Percentiles rank a stretch among this genome's conserved stretches.
phyloP scores from a whole-genome alignment of 352 stramenopile species.

The Globisporangium canariense region DNA sequence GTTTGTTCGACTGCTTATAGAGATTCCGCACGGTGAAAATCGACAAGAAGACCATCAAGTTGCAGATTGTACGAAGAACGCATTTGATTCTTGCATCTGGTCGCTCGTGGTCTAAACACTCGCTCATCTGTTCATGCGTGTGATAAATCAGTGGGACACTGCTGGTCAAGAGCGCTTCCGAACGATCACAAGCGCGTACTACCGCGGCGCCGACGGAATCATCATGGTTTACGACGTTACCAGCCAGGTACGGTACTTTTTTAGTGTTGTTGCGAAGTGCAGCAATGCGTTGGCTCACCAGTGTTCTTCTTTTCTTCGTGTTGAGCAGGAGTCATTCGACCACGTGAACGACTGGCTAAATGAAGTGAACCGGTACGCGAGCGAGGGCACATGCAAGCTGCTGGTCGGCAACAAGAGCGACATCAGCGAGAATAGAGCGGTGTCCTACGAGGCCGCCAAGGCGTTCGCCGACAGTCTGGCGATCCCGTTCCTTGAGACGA shows the following conservation, averaged over 20 bases:
- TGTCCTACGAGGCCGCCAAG: constrained; percentile 96
- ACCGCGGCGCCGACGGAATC: constrained; percentile 97
- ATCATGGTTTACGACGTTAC: constrained; percentile 99
- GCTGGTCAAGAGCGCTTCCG: constrained; percentile 98
- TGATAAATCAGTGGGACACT: constrained; percentile 90
- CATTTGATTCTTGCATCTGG: background rate
- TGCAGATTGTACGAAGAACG: constrained; percentile 92
- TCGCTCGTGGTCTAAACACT: constrained; percentile 1
- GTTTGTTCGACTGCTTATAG: constrained; percentile 30
- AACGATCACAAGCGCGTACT: constrained; percentile 99
- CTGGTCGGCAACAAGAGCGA: constrained; percentile 99
- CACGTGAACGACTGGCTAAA: constrained; percentile 99
- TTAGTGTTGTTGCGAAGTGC: background rate
- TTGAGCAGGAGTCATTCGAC: constrained; percentile 95
- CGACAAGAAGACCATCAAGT: constrained; percentile 98
- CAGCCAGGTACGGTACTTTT: constrained; percentile 59
- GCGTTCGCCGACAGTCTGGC: constrained; percentile 95
- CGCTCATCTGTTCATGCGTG: background rate
- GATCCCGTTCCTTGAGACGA: constrained; percentile 99
- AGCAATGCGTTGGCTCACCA: background rate
- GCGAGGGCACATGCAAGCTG: constrained; percentile 98
- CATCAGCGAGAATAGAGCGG: constrained; percentile 94
- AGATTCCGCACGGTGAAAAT: constrained; percentile 97
- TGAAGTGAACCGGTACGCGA: constrained; percentile 98
- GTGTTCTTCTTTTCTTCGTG: background rate